Conservation (phyloP, 768 basidiomycete genomes). For the Hortiboletus flavorubellus region DNA sequence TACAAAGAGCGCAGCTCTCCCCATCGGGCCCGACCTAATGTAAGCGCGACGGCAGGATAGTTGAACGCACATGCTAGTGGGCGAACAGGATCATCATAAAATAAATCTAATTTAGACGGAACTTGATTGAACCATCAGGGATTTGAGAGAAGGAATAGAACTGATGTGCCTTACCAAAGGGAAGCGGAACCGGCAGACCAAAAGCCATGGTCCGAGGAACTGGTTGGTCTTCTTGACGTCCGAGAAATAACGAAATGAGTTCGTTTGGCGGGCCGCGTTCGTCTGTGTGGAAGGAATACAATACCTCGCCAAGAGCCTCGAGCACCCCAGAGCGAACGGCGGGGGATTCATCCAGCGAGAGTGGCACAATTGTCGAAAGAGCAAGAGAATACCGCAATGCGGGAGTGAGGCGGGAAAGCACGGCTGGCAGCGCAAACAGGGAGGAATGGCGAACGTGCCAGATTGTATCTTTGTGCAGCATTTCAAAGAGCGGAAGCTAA, state of each 20-base stretch:
- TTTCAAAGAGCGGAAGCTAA: slow-evolving; percentile 80
- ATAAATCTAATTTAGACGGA: slow-evolving; percentile 36
- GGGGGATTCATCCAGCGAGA: slow-evolving; percentile 60
- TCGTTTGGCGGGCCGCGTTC: slow-evolving; percentile 65
- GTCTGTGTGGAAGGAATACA: slow-evolving; percentile 73
- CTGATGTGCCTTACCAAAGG: slow-evolving; percentile 18
- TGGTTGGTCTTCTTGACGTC: slow-evolving; percentile 43
- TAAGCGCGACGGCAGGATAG: slow-evolving; percentile 85
- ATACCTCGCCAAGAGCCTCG: slow-evolving; percentile 86
- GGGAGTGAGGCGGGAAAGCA: slow-evolving; percentile 63
- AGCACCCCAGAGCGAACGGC: slow-evolving; percentile 77
- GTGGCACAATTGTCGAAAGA: slow-evolving; percentile 56
- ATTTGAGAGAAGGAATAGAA: neutral
- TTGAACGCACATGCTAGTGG: slow-evolving; percentile 84
- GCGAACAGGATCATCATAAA: slow-evolving; percentile 65
- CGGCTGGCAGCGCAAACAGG: slow-evolving; percentile 78
- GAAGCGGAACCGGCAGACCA: slow-evolving; percentile 4
- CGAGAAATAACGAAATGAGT: slow-evolving; percentile 75
- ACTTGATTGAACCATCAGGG: slow-evolving; percentile 17
- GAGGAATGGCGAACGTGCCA: slow-evolving; percentile 89
- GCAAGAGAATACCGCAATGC: slow-evolving; percentile 60
- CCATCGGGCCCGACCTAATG: slow-evolving; percentile 79
- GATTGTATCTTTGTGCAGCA: slow-evolving; percentile 60
- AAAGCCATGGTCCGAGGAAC: slow-evolving; percentile 28
- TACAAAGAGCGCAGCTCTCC: slow-evolving; percentile 65